Base-by-base conservation (phyloP, 495 filamentous ascomycete genomes). In the Daldinia bambusicola region DNA sequence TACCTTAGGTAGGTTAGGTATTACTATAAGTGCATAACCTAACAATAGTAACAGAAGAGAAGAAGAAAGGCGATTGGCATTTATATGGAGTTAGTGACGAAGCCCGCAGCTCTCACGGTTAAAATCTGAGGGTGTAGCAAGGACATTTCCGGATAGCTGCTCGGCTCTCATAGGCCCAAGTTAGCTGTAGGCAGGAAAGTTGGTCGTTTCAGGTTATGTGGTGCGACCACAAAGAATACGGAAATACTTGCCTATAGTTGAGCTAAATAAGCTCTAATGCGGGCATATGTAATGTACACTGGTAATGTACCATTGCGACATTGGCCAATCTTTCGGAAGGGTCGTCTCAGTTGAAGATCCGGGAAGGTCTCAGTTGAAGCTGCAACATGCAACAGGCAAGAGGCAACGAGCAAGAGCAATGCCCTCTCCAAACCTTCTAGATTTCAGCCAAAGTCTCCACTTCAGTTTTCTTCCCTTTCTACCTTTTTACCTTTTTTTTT, bases 161-260 rank as follows among this genome's bases (percentile, higher is more conserved):
- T 13, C 36, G 6, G 34, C 1, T 71, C 43, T 31, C n/a, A 67
- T 71, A 67, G 69, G 69, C 1, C 53, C 6, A 48, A 20, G 36
- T 9, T 51, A 61, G 60, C 45, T 65, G 69, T 52, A 62, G 63
- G 52, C 1, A 55, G 59, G 59, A 61, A 36, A 4, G 55, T 68
- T 69, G 36, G 66, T 8, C 9, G 70, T 73, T 73, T 73, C 70
- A 73, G 70, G 70, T 73, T 53, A 73, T 73, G 70, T 66, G 45
- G 70, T 69, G 57, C 50, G 9, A 72, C 70, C 14, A 55, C 26
- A 26, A 53, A 61, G 48, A 16, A 45, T 45, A 45, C 41, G 41
- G 14, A n/a, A 45, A 45, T 45, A 20, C n/a, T 45, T 45, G 41
- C 16, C n/a, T 45, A 45, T 9, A 7, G 8, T 45, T 45, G 41